phyloP scores from a whole-genome alignment of 305 asterid species.

The Plantago coronopus region DNA sequence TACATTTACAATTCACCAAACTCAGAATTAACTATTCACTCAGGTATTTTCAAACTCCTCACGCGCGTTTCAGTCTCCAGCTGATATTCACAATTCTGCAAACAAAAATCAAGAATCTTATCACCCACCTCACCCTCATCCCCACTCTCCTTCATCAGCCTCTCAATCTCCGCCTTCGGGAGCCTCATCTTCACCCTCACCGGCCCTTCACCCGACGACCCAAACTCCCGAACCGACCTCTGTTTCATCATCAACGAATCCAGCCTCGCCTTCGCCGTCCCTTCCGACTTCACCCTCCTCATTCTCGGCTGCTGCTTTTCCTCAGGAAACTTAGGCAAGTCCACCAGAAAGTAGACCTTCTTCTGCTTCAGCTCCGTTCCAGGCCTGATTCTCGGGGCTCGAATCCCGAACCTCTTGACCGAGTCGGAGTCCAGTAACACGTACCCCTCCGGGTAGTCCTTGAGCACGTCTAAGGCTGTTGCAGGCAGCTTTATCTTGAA shows the following conservation, averaged over 20 bases:
- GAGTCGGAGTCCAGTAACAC: slow-evolving; percentile 45
- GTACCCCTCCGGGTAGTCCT: slow-evolving; percentile 48
- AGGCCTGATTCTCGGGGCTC: slow-evolving; percentile 50
- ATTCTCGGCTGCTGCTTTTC: slow-evolving; percentile 23
- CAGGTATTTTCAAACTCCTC: neutral
- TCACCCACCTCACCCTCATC: slow-evolving; percentile 37
- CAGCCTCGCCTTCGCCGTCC: slow-evolving; percentile 42
- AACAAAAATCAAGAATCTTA: slow-evolving; percentile 45
- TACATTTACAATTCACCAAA: no score
- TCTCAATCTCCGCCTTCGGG: slow-evolving; percentile 34
- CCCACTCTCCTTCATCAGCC: slow-evolving; percentile 33
- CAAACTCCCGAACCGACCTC: slow-evolving; percentile 21
- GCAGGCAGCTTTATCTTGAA: slow-evolving; percentile 52
- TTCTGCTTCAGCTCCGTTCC: slow-evolving; percentile 44
- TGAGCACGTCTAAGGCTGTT: slow-evolving; percentile 43
- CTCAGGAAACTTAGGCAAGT: slow-evolving; percentile 52
- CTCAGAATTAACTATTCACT: no score
- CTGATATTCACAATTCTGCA: slow-evolving; percentile 22
- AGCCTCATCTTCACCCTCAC: slow-evolving; percentile 48
- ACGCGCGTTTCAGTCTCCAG: neutral
- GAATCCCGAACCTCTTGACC: slow-evolving; percentile 48
- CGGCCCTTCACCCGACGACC: slow-evolving; percentile 23
- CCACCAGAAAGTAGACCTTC: slow-evolving; percentile 56
- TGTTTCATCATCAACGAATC: slow-evolving; percentile 39
- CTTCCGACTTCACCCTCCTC: slow-evolving; percentile 32